Conservation (phyloP, 768 basidiomycete species). For the Tulasnella sp. region DNA sequence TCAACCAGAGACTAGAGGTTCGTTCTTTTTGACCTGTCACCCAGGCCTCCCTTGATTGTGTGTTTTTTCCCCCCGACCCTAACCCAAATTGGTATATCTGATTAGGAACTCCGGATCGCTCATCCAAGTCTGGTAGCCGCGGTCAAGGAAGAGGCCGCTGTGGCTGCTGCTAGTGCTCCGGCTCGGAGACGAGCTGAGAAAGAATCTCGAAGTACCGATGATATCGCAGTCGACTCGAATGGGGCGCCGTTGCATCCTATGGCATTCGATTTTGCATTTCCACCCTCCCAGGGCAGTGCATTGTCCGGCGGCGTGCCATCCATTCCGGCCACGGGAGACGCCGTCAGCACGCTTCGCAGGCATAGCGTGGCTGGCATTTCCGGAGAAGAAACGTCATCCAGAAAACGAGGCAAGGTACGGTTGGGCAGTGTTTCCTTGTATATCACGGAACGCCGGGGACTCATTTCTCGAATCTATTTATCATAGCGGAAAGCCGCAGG, state of each 20-base stretch:
- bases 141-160: background rate
- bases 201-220: background rate
- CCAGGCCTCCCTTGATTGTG: background rate
- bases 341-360: background rate
- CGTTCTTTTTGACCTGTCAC: background rate
- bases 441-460: background rate
- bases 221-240: background rate
- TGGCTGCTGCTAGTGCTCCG: background rate
- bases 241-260: background rate
- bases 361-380: background rate
- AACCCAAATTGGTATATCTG: background rate
- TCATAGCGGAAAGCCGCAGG: constrained; percentile 34
- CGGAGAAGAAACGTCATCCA: background rate
- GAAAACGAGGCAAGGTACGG: constrained; percentile 10
- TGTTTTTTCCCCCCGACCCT: background rate
- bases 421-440: background rate
- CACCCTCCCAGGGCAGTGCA: background rate
- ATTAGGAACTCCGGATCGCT: background rate
- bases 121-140: background rate
- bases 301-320: background rate
- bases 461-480: background rate
- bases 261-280: background rate
- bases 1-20: constrained; percentile 46
- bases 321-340: background rate
- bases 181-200: background rate